Base-by-base conservation (phyloP, 495 filamentous ascomycete genomes). In the Clavariopsis aquatica region DNA sequence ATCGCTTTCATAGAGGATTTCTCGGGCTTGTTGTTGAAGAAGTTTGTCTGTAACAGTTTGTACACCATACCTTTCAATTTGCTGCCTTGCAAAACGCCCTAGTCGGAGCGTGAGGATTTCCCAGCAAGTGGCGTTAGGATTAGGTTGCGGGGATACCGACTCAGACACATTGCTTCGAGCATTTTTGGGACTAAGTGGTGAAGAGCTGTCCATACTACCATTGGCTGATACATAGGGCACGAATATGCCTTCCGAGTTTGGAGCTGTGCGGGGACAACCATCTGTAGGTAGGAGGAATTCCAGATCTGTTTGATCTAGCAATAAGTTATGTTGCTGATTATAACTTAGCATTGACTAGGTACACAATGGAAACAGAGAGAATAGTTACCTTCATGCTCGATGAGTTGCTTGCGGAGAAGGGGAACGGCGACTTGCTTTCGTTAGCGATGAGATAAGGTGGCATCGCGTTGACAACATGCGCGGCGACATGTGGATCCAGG, bases 401-500 rank as follows among this genome's bases (percentile, higher is more conserved):
- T 3, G 43, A 62, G 55, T 71, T 76, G 17, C 72, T 69, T 7
- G 76, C 76, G 19, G 74, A 75, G 70, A 78, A 78, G 1, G 76
- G 76, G 49, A 70, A 57, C 2, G 71, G 70, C 36, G 64, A 65
- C 24, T 67, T 71, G 34, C 65, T 58, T 51, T 78, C 76, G 17
- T 72, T 70, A 31, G 70, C 74, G 45, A 78, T 78, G 23, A 78
- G 70, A 61, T 77, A 78, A 12, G 76, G 76, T 23, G 76, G 76
- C 74, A 78, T 77, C 13, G 75, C 75, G 57, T 74, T 75, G 1
- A 70, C 74, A 55, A 78, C 76, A 47, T 71, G 71, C 0, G 72
- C 68, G 1, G 75, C 75, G 20, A 78, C 69, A 23, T 68, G 65
- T 2, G 70, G 55, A 38, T 76, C 75, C 1, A 78, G 57, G 1